A percentile compares a stretch with the other conserved stretches of the same genome.
Conservation (phyloP, 805 yeast species). For the Saccharomycopsis guyanensis region DNA sequence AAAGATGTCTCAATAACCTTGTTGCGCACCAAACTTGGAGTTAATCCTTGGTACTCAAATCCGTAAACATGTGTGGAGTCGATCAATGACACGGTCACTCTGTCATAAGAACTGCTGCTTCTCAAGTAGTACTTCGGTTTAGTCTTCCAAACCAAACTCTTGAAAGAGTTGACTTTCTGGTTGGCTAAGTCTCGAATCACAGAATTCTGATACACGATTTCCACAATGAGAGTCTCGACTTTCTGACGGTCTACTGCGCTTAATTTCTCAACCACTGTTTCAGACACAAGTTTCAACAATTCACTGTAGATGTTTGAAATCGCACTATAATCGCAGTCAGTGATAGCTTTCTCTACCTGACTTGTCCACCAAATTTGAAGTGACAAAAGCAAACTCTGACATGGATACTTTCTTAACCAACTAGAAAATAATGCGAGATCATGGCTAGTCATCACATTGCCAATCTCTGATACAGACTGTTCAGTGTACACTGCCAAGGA, state of each 20-base stretch:
- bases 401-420: conserved; percentile 39
- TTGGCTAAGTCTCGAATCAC: conserved; percentile 26
- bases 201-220: conserved; percentile 51
- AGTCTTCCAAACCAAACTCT: conserved; percentile 39
- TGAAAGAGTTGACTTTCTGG: conserved; percentile 14
- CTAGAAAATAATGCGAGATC: conserved; percentile 22
- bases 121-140: conserved; percentile 44
- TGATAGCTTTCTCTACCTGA: conserved; percentile 28
- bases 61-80: conserved; percentile 54
- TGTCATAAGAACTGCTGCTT: conserved; percentile 21
- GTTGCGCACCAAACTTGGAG: conserved; percentile 68
- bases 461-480: conserved; percentile 28
- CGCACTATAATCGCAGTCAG: neutral
- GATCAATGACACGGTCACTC: conserved; percentile 45
- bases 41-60: conserved; percentile 72
- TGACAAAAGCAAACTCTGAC: conserved; percentile 49
- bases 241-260: conserved; percentile 33
- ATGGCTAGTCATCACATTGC: conserved; percentile 13
- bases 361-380: conserved; percentile 52
- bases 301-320: conserved; percentile 5
- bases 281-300: conserved; percentile 28
- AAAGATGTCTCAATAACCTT: conserved; percentile 61
- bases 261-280: conserved; percentile 26
- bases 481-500: conserved; percentile 37
- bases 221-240: conserved; percentile 57